A percentile compares a stretch with the other conserved stretches of the same genome.
phyloP scores from a whole-genome alignment of 805 yeast species.

The Maudiozyma bulderi region DNA sequence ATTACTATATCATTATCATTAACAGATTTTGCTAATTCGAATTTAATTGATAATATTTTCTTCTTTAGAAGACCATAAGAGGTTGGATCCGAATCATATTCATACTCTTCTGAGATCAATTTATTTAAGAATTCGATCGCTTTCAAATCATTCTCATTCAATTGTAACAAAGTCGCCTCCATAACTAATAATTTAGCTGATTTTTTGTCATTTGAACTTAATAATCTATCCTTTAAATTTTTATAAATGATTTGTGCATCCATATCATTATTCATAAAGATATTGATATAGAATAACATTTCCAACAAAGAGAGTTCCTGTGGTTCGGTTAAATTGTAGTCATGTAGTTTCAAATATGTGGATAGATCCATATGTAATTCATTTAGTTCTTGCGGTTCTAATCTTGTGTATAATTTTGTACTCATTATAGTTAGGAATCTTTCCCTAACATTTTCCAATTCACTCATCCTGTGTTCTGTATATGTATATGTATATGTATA shows the following conservation, averaged over 20 bases:
- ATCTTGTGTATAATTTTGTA: constrained; percentile 41
- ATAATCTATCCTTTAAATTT: constrained; percentile 55
- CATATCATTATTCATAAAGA: constrained; percentile 53
- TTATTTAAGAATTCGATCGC: constrained; percentile 39
- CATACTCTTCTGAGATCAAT: constrained; percentile 42
- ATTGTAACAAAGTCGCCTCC: constrained; percentile 23
- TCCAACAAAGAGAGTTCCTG: constrained; percentile 55
- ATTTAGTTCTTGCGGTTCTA: constrained; percentile 36
- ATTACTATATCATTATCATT: constrained; percentile 11
- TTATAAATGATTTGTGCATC: constrained; percentile 64
- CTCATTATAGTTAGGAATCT: constrained; percentile 42
- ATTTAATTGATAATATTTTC: constrained; percentile 19
- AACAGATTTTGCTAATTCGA: not conserved
- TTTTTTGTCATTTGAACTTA: constrained; percentile 30
- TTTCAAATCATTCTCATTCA: constrained; percentile 18
- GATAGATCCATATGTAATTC: constrained; percentile 33
- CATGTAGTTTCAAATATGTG: constrained; percentile 15
- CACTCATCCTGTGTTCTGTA: not conserved
- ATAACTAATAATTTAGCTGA: constrained; percentile 25
- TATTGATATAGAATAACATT: constrained; percentile 56
- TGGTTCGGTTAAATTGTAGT: constrained; percentile 22
- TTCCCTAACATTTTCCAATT: constrained; percentile 25
- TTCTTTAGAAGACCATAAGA: constrained; percentile 25
- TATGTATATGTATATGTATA: not conserved
- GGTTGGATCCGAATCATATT: constrained; percentile 33